Base-by-base conservation (phyloP, 202 grass and related monocot genomes). In the Schoenoplectus tabernaemontani region DNA sequence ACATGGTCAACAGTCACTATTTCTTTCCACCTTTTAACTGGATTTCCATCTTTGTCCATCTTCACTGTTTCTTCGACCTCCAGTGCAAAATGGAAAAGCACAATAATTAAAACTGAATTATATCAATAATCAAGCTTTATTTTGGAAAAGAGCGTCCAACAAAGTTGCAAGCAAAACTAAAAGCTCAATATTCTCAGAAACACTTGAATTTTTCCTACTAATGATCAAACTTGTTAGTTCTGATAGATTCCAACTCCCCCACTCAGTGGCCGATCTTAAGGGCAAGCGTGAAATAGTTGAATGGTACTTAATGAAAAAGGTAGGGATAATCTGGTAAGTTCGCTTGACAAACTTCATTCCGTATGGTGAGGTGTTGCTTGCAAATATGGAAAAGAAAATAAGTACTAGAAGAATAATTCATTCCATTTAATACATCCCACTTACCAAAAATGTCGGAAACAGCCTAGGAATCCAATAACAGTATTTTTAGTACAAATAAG, bases 51-150 rank as follows among this genome's bases (percentile, higher is more conserved):
- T 9, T 77, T 17, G 16, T 63, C 75, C 23, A 47, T 28, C 50
- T 61, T 82, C 5, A 64, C 73, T 69, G 33, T 24, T 88, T 89
- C 79, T 84, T 88, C 88, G 2, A 88, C 83, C 93, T 97, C 4
- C 22, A 46, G 41, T 71, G 42, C 42, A 71, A 28, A 71, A 71
- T 15, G 67, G 11, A 16, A 48, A 71, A 28, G 36, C 47, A 71
- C 23, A 26, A 13, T 26, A 71, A 71, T 71, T 71, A 48, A 47
- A 71, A 44, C 42, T 48, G 13, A 41, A 71, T 1, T 47, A 28
- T 26, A 71, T 28, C 42, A 64, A 64, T 17, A 44, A 71, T 71
- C 42, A 71, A 47, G 10, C 42, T 17, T 71, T 30, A 4, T 16
- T 71, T 48, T 16, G 65, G 41, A 48, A 64, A 64, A 48, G 42